Conservation (phyloP, 106 monocot species). For the Acanthochlamys bracteata region DNA sequence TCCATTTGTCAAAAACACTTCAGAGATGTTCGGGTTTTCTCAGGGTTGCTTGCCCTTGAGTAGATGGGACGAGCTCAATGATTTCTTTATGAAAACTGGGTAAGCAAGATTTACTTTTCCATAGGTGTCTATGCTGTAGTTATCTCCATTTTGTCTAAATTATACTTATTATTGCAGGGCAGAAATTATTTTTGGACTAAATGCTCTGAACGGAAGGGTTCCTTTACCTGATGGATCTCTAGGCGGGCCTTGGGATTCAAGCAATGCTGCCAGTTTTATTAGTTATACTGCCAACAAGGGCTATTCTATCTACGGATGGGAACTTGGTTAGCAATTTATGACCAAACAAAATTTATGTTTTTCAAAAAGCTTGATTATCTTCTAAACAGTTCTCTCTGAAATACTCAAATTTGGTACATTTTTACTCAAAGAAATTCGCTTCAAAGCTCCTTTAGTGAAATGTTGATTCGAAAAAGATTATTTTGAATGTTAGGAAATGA, state of each 20-base stretch:
- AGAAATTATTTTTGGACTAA: conserved; percentile 65
- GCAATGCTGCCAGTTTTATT: conserved; percentile 76
- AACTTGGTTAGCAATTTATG: conserved; percentile 53
- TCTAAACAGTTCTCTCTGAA: background rate
- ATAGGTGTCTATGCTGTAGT: too few relatives aligned
- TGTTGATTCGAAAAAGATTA: background rate
- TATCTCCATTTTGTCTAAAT: background rate
- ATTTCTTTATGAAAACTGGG: conserved; percentile 67
- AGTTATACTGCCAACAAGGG: conserved; percentile 69
- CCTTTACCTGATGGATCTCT: conserved; percentile 48
- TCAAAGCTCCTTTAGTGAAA: background rate
- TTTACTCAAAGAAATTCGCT: too few relatives aligned
- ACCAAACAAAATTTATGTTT: background rate
- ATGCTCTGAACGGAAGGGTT: conserved; percentile 79
- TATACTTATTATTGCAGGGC: conserved; percentile 34
- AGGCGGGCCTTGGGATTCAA: conserved; percentile 80
- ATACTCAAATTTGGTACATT: too few relatives aligned
- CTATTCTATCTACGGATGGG: conserved; percentile 76
- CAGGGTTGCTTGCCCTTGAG: conserved; percentile 67
- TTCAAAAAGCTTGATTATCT: background rate
- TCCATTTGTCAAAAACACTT: conserved; percentile 49
- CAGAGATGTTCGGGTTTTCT: conserved; percentile 70
- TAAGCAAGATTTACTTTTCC: background rate
- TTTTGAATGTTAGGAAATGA: conserved; percentile 63
- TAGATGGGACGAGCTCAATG: conserved; percentile 95